A percentile compares a stretch with the other conserved stretches of the same genome.
These are phyloP conservation scores for Peronospora destructor DNA, from an alignment of 352 stramenopile genomes.

Conservation along the genomic window DNA sequence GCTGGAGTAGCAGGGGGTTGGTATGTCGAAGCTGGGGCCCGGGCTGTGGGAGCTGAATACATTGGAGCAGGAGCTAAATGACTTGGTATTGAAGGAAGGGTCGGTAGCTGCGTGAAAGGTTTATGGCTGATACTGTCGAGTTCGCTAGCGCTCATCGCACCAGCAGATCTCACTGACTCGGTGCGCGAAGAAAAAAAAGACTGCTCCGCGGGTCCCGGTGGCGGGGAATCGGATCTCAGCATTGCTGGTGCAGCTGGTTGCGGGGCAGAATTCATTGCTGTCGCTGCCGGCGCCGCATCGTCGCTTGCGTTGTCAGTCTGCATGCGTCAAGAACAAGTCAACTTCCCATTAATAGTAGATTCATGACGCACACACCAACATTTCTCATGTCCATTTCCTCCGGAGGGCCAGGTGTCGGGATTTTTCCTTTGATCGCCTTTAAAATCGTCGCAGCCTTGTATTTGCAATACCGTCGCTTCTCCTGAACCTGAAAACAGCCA, in stretches of 20 bases:
- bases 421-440: constrained; percentile 90
- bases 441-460: constrained; percentile 94
- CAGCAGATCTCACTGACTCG: constrained; percentile 33
- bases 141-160: constrained; percentile 26
- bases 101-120: constrained; percentile 4
- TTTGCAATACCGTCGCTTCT: constrained; percentile 92
- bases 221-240: constrained; percentile 1
- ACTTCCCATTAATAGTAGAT: background rate
- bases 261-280: background rate
- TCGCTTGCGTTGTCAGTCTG: constrained; percentile 17
- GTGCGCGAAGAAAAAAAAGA: constrained; percentile 59
- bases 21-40: background rate
- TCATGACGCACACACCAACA: constrained; percentile 19
- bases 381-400: constrained; percentile 37
- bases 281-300: constrained; percentile 8
- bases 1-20: background rate
- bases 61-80: constrained; percentile 12
- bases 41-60: constrained; percentile 3
- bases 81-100: constrained; percentile 8
- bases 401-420: constrained; percentile 72
- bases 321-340: constrained; percentile 1
- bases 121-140: constrained; percentile 22
- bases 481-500: constrained; percentile 42
- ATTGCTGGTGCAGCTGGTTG: constrained; percentile 18
- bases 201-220: constrained; percentile 9